Evolutionary conservation across 2,329 filamentous ascomycete genomes (phyloP).

Genomic region (Grosmannia serpens): DNA sequence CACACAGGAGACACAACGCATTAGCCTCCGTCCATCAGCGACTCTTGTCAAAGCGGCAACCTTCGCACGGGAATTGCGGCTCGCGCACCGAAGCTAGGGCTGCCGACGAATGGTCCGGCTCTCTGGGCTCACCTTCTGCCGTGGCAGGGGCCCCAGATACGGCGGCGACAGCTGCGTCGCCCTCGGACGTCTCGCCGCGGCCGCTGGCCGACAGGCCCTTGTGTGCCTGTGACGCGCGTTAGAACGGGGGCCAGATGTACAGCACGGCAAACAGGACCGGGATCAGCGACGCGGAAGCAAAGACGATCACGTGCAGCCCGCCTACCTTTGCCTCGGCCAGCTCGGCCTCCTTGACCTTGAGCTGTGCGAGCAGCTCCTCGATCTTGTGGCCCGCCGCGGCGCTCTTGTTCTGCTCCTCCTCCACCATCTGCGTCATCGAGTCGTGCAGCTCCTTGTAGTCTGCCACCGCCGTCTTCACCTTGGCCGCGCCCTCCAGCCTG

Average conservation of each 20-base stretch:
- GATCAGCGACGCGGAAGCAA: conserved; percentile 5
- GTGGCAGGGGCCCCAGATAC: conserved; percentile 21
- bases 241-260: too few relatives aligned
- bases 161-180: conserved; percentile 12
- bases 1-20: conserved; percentile 10
- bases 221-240: conserved; percentile 17
- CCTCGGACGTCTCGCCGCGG: conserved; percentile 31
- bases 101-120: conserved; percentile 49
- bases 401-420: conserved; percentile 38
- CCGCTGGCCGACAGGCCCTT: conserved; percentile 44
- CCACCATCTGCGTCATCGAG: conserved; percentile 46
- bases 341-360: conserved; percentile 54
- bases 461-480: conserved; percentile 42
- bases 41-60: not conserved
- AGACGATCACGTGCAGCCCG: not conserved
- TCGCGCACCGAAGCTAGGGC: conserved; percentile 56
- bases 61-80: not conserved
- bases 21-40: not conserved
- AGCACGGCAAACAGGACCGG: too few relatives aligned
- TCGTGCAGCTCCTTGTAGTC: conserved; percentile 54
- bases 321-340: conserved; percentile 48
- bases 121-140: conserved; percentile 47
- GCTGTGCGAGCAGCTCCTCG: conserved; percentile 39
- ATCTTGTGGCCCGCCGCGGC: conserved; percentile 35
- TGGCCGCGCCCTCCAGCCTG: conserved; percentile 30